Percentiles rank a stretch among this genome's conserved stretches.
These are phyloP conservation scores for Umbelopsis ramanniana DNA, from an alignment of 192 early-diverging fungal species.

Conservation along the genomic window DNA sequence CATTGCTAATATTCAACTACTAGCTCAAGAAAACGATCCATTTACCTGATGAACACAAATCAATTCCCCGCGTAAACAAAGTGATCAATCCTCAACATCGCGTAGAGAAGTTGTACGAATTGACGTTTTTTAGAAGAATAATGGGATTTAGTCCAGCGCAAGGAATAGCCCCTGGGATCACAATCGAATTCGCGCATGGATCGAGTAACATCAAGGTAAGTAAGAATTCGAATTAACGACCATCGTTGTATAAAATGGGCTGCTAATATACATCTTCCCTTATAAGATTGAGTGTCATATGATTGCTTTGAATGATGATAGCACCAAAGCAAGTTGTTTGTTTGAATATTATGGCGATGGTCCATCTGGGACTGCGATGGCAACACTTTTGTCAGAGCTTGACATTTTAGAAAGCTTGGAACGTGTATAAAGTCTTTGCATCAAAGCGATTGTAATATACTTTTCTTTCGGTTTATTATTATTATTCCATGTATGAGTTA, in stretches of 20 bases:
- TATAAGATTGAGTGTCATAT: not conserved
- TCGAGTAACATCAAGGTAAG: not conserved
- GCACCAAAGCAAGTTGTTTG: not conserved
- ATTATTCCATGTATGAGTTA: not conserved
- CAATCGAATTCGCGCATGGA: not conserved
- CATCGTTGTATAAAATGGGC: not conserved
- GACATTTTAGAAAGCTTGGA: not conserved
- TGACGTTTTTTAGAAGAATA: not conserved
- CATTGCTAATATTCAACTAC: not conserved
- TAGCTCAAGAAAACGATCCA: not conserved
- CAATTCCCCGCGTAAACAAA: not conserved
- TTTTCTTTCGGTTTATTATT: not conserved
- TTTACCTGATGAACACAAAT: not conserved
- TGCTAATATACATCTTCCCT: not conserved
- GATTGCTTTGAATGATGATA: not conserved
- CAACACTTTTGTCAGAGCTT: not conserved
- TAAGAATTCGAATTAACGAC: not conserved
- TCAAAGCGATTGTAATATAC: not conserved
- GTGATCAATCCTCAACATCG: not conserved
- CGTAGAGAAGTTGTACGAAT: not conserved
- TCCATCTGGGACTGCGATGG: not conserved
- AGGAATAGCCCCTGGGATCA: not conserved
- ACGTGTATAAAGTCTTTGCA: not conserved
- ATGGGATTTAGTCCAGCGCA: constrained; percentile 15
- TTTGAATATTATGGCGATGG: not conserved